Conservation (phyloP, 2,329 filamentous ascomycete species). For the Sporothrix brasiliensis region DNA sequence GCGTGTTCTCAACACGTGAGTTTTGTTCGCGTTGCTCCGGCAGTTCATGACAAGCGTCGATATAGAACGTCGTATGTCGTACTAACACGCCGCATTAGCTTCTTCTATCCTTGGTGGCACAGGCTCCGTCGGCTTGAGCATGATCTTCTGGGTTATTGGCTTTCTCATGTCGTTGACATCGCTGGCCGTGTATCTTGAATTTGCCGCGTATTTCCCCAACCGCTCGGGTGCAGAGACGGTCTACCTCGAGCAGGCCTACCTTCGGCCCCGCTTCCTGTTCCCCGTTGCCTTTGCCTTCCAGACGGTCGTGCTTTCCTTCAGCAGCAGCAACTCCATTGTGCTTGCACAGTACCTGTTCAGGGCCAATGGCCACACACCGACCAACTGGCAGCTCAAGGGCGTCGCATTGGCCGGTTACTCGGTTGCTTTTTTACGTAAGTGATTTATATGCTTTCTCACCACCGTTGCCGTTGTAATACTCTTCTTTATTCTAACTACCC, state of each 20-base stretch:
- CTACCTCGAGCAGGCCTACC: conserved; percentile 69
- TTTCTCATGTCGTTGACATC: conserved; percentile 60
- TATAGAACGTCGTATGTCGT: too few relatives aligned
- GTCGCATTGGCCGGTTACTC: conserved; percentile 67
- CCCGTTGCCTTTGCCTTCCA: conserved; percentile 67
- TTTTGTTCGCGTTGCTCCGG: conserved; percentile 27
- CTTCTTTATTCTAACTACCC: not conserved
- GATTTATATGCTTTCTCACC: not conserved
- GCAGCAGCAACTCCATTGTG: conserved; percentile 67
- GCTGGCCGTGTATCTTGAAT: conserved; percentile 64
- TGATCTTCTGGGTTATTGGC: conserved; percentile 68
- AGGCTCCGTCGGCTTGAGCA: conserved; percentile 63
- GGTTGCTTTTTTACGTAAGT: conserved; percentile 57
- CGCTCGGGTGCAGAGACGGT: conserved; percentile 68
- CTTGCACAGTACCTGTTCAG: conserved; percentile 65
- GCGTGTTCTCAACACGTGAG: conserved; percentile 65
- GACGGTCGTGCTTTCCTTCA: conserved; percentile 65
- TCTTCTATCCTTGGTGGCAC: conserved; percentile 60
- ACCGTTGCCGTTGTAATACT: too few relatives aligned
- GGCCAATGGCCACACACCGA: conserved; percentile 54
- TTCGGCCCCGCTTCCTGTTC: conserved; percentile 65
- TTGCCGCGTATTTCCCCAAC: conserved; percentile 66
- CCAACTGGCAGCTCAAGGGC: conserved; percentile 67
- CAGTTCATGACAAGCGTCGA: too few relatives aligned
- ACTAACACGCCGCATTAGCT: conserved; percentile 45